phyloP scores from a whole-genome alignment of 805 yeast species.

The Barnettozyma sp. region DNA sequence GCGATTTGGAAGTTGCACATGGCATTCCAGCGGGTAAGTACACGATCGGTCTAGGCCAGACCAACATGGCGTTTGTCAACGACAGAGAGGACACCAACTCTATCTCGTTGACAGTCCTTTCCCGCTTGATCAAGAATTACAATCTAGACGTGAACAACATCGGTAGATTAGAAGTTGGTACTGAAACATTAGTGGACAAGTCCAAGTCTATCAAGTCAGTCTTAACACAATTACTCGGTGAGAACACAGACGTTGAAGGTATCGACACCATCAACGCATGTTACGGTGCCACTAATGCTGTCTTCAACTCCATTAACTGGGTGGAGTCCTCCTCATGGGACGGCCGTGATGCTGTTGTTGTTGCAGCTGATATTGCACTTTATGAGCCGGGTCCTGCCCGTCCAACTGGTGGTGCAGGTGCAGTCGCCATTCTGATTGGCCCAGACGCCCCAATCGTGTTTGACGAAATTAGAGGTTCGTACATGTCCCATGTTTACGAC shows the following conservation, averaged over 20 bases:
- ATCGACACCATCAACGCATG: slow-evolving; percentile 95
- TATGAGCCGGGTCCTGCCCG: slow-evolving; percentile 97
- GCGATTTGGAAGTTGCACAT: slow-evolving; percentile 78
- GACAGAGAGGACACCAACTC: slow-evolving; percentile 98
- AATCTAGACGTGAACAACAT: slow-evolving; percentile 71
- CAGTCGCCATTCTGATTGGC: slow-evolving; percentile 90
- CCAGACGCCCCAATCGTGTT: slow-evolving; percentile 97
- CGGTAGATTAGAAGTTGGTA: slow-evolving; percentile 97
- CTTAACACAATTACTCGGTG: slow-evolving; percentile 87
- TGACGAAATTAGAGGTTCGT: slow-evolving; percentile 83
- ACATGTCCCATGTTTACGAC: slow-evolving; percentile 96
- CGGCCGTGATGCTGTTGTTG: slow-evolving; percentile 95
- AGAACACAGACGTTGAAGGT: slow-evolving; percentile 90
- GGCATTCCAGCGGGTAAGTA: slow-evolving; percentile 90
- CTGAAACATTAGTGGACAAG: slow-evolving; percentile 94
- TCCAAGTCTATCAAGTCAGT: slow-evolving; percentile 96
- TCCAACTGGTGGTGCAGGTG: slow-evolving; percentile 99
- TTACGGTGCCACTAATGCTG: slow-evolving; percentile 96
- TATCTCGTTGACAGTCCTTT: slow-evolving; percentile 80
- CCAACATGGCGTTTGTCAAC: slow-evolving; percentile 94
- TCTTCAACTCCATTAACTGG: slow-evolving; percentile 93
- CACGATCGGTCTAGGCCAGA: slow-evolving; percentile 98
- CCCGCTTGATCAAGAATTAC: slow-evolving; percentile 71
- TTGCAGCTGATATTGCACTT: slow-evolving; percentile 96
- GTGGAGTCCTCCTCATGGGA: slow-evolving; percentile 95